These are phyloP conservation scores for Claviceps fusiformis DNA, from an alignment of 2,329 filamentous ascomycete genomes.

Conservation along the genomic window DNA sequence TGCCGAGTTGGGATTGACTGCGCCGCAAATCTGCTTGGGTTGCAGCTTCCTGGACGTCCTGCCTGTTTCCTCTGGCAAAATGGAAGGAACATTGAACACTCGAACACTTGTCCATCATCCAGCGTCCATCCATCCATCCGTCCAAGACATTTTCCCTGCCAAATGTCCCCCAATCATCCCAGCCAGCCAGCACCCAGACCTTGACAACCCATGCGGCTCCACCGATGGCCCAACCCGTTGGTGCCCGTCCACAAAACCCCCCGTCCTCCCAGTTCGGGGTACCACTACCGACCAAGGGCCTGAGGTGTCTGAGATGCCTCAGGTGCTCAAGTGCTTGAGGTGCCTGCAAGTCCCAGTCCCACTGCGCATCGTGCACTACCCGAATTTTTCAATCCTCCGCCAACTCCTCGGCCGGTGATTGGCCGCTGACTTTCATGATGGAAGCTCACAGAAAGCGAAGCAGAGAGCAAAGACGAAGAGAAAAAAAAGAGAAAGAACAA, in stretches of 20 bases:
- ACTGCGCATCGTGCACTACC: neutral
- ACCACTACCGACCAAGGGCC: too few relatives aligned
- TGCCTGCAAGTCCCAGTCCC: too few relatives aligned
- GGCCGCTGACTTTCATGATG: neutral
- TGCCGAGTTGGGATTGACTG: neutral
- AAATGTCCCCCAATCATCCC: too few relatives aligned
- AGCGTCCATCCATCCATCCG: too few relatives aligned
- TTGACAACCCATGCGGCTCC: neutral
- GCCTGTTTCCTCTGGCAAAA: neutral
- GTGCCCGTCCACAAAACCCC: neutral
- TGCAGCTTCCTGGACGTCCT: neutral
- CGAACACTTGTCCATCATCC: too few relatives aligned
- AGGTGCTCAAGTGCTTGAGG: too few relatives aligned
- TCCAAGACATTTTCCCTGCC: neutral
- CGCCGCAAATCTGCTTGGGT: neutral
- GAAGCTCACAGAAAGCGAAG: neutral
- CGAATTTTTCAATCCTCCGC: neutral
- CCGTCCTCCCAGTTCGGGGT: neutral
- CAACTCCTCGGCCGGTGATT: neutral
- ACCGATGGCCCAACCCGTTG: conserved; percentile 4
- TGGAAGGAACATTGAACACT: too few relatives aligned
- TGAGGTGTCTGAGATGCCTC: neutral
- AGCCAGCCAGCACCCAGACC: neutral
- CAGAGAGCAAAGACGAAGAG: neutral
- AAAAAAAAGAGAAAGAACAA: neutral